phyloP scores from a whole-genome alignment of 1,139 yeast species.

The Geotrichum histeridarum region DNA sequence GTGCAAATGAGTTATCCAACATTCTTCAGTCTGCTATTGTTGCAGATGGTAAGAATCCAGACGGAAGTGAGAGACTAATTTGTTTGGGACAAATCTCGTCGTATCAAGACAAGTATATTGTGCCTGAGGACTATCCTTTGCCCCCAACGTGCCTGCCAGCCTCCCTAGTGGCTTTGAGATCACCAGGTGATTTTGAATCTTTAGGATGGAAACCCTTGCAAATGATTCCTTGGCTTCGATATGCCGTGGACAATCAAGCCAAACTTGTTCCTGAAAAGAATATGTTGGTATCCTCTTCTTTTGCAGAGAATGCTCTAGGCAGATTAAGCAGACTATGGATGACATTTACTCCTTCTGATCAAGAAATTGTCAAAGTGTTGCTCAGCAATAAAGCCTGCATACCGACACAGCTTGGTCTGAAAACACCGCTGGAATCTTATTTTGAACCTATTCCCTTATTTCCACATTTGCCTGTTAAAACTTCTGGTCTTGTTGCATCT shows the following conservation, averaged over 20 bases:
- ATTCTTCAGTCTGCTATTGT: slow-evolving; percentile 24
- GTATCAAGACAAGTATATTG: slow-evolving; percentile 29
- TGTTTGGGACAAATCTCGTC: slow-evolving; percentile 26
- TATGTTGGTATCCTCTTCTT: slow-evolving; percentile 26
- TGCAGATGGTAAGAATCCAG: slow-evolving; percentile 21
- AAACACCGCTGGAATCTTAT: slow-evolving; percentile 37
- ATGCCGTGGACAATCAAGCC: slow-evolving; percentile 22
- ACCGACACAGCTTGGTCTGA: slow-evolving; percentile 41
- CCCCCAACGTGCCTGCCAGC: slow-evolving; percentile 31
- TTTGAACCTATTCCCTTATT: slow-evolving; percentile 36
- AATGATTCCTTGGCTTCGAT: slow-evolving; percentile 31
- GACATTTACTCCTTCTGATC: slow-evolving; percentile 20
- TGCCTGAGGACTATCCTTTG: slow-evolving; percentile 32
- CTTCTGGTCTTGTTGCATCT: slow-evolving; percentile 27
- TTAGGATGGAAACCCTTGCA: slow-evolving; percentile 34
- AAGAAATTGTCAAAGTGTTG: slow-evolving; percentile 21
- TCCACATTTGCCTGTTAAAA: slow-evolving; percentile 39
- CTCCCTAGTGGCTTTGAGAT: slow-evolving; percentile 3
- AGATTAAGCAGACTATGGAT: slow-evolving; percentile 32
- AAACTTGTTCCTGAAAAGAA: slow-evolving; percentile 23
- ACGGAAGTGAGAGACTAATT: slow-evolving; percentile 15
- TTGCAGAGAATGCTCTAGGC: slow-evolving; percentile 31
- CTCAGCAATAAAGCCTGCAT: slow-evolving; percentile 33
- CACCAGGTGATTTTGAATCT: slow-evolving; percentile 22
- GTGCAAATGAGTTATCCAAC: slow-evolving; percentile 10